Percentiles rank a stretch among this genome's conserved stretches.
Evolutionary conservation across 129 eudicot species (phyloP).

Genomic region (Tanacetum coccineum): DNA sequence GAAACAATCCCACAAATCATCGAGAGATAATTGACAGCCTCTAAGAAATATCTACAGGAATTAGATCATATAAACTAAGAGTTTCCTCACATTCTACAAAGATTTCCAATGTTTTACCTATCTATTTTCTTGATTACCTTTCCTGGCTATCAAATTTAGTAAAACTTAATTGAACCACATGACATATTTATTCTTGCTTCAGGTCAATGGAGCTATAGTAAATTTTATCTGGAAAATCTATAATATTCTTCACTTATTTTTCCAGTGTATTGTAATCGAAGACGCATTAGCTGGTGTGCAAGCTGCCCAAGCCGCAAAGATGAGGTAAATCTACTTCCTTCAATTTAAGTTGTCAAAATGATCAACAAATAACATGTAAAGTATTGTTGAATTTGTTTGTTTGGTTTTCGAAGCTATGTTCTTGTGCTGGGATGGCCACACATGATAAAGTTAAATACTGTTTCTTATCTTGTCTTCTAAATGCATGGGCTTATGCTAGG

Average conservation of each 20-base stretch:
- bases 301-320: constrained; percentile 89
- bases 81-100: too few relatives aligned
- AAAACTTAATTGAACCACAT: constrained; percentile 14
- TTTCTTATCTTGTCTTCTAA: neutral
- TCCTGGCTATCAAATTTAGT: constrained; percentile 7
- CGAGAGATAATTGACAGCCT: too few relatives aligned
- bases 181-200: constrained; percentile 8
- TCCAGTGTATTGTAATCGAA: constrained; percentile 93
- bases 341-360: neutral
- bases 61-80: too few relatives aligned
- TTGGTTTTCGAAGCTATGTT: neutral
- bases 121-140: neutral
- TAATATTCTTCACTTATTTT: constrained; percentile 17
- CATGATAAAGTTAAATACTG: neutral
- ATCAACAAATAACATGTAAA: constrained; percentile 13
- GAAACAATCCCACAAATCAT: too few relatives aligned
- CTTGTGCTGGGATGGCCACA: constrained; percentile 7
- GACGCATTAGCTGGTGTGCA: constrained; percentile 98
- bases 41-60: too few relatives aligned
- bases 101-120: neutral
- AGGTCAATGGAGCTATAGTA: neutral
- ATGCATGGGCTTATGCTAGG: constrained; percentile 1
- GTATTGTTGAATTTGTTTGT: constrained; percentile 1
- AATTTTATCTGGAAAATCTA: constrained; percentile 7
- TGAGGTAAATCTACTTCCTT: constrained; percentile 55